Evolutionary conservation across 805 yeast genomes (phyloP).

Genomic region (Maudiozyma turicensis): DNA sequence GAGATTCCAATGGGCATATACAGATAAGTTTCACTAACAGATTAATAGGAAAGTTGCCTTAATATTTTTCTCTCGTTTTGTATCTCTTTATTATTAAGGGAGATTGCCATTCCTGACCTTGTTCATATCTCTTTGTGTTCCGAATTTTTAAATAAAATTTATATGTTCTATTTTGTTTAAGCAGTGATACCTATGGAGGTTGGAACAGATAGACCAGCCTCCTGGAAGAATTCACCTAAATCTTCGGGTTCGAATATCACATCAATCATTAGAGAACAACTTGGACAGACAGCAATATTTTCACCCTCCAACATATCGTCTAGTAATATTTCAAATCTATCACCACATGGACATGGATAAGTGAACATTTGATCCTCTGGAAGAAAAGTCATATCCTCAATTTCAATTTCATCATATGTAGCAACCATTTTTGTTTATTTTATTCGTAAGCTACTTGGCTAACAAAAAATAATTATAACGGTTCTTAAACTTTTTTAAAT

Average conservation of each 20-base stretch:
- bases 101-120: not conserved
- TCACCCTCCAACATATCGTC: slow-evolving; percentile 87
- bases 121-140: not conserved
- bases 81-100: no score
- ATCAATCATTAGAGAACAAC: slow-evolving; percentile 86
- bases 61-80: not conserved
- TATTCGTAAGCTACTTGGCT: no score
- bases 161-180: not conserved
- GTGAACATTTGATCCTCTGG: slow-evolving; percentile 71
- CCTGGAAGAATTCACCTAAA: slow-evolving; percentile 33
- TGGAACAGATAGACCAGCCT: slow-evolving; percentile 27
- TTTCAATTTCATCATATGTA: slow-evolving; percentile 87
- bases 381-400: slow-evolving; percentile 91
- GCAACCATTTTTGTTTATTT: not conserved
- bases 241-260: slow-evolving; percentile 71
- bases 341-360: slow-evolving; percentile 98
- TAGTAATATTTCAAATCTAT: slow-evolving; percentile 72
- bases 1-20: no score
- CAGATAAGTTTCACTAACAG: not conserved
- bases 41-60: not conserved
- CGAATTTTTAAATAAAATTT: not conserved
- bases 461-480: no score
- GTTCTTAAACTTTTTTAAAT: no score
- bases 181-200: not conserved
- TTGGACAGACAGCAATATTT: slow-evolving; percentile 92